A percentile compares a stretch with the other conserved stretches of the same genome.
These are phyloP conservation scores for Viola pubescens DNA, from an alignment of 441 rosid genomes.

Conservation along the genomic window DNA sequence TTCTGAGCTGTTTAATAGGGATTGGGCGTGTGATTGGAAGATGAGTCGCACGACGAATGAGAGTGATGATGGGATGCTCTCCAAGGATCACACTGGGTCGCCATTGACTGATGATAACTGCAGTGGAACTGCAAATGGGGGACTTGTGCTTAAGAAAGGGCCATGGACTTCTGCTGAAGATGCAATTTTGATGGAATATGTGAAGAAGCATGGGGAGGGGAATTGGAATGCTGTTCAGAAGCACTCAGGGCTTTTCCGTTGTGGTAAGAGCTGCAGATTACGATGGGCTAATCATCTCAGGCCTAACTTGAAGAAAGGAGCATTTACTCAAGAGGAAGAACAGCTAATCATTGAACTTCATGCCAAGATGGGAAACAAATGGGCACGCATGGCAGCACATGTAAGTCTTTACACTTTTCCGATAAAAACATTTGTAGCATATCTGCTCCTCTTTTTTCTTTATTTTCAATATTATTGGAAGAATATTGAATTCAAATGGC, in stretches of 20 bases:
- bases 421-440: background rate
- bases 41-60: constrained; percentile 61
- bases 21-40: constrained; percentile 32
- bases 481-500: no score
- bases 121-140: constrained; percentile 41
- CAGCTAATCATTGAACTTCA: constrained; percentile 80
- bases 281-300: constrained; percentile 98
- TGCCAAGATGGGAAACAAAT: constrained; percentile 94
- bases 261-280: constrained; percentile 97
- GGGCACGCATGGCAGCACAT: constrained; percentile 99
- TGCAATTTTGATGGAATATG: constrained; percentile 76
- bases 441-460: no score
- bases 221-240: constrained; percentile 98
- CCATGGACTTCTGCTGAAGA: constrained; percentile 98
- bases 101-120: constrained; percentile 37
- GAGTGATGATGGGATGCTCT: constrained; percentile 48
- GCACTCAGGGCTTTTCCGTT: constrained; percentile 77
- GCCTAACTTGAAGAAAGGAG: constrained; percentile 96
- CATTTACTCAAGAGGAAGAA: constrained; percentile 89
- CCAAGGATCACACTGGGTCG: constrained; percentile 45
- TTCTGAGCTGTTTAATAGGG: constrained; percentile 31
- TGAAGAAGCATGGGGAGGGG: constrained; percentile 93
- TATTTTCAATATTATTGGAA: no score
- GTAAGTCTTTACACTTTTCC: constrained; percentile 36
- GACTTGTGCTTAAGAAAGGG: constrained; percentile 72